phyloP scores from a whole-genome alignment of 2,329 filamentous ascomycete species.

The Sordariomycetes sp. region DNA sequence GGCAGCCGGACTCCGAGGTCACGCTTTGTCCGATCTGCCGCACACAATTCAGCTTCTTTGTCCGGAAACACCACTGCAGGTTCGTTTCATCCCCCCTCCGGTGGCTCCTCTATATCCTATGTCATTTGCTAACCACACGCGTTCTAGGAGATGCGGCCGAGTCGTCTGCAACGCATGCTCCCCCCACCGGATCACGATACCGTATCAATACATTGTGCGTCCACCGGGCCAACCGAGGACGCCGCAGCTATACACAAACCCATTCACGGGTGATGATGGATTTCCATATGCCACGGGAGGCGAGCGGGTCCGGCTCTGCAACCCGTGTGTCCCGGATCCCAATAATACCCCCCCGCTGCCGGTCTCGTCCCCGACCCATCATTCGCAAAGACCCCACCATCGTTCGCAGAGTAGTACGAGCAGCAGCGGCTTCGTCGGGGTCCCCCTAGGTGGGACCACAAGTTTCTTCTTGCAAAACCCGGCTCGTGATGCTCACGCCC shows the following conservation, averaged over 20 bases:
- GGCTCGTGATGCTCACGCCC: constrained; percentile 8
- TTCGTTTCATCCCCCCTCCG: too few species aligned
- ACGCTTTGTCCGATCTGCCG: constrained; percentile 75
- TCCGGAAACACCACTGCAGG: constrained; percentile 88
- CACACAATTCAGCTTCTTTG: constrained; percentile 68
- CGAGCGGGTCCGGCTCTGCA: constrained; percentile 45
- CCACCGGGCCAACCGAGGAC: constrained; percentile 34
- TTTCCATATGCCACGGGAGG: constrained; percentile 24
- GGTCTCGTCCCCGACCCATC: constrained; percentile 18
- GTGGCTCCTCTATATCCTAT: background rate
- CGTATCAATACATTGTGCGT: constrained; percentile 81
- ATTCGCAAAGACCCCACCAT: constrained; percentile 24
- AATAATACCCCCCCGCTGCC: constrained; percentile 42
- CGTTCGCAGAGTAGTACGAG: constrained; percentile 31
- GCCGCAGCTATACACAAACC: background rate
- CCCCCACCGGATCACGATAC: constrained; percentile 89
- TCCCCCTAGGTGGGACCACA: background rate
- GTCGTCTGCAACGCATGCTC: constrained; percentile 87
- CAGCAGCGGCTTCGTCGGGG: constrained; percentile 11
- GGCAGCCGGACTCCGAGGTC: constrained; percentile 82
- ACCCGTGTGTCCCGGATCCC: constrained; percentile 48
- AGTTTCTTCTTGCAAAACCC: constrained; percentile 5
- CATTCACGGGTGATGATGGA: background rate
- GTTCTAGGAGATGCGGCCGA: constrained; percentile 67
- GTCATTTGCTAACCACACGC: background rate